Base-by-base conservation (phyloP, 768 basidiomycete genomes). In the Tulasnella calospora region DNA sequence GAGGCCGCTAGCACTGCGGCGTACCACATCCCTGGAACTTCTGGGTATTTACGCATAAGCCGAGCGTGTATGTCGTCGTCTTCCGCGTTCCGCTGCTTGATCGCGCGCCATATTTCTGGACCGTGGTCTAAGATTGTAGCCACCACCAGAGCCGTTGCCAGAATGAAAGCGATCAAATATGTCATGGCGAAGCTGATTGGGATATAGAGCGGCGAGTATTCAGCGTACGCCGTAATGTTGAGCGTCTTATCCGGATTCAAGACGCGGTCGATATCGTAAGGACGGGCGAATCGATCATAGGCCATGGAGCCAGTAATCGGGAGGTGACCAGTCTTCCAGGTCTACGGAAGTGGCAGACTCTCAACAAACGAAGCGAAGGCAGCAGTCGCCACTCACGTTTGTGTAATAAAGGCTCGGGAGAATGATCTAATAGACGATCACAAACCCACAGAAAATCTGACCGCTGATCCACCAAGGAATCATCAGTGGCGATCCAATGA, bases 381-480 rank as follows among this genome's bases (percentile, higher is more conserved):
- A 80, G 84, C 8, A n/a, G 13, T 19, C 33, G 0, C 44, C 17
- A 87, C 93, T 80, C 84, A 97, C 96, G 84, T 99, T 96, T 79
- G 92, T 91, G 85, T 98, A 99, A 85, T 99, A 99, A 80, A 99
- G 84, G 23, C 90, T 88, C 0, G 98, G 98, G 0, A 91, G 90
- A 76, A 96, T 81, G 81, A 99, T 91, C 96, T 96, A 99, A 85
- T 92, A 98, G 85, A 96, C 94, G 36, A 96, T 69, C 51, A 95
- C 89, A 84, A 99, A 98, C 6, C 94, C 95, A 40, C 84, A 81
- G 83, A 95, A 94, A 80, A 96, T 88, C 83, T 99, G 96, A 36
- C 92, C 92, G 83, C 94, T 90, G 1, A 96, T 97, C 96, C 96
- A 99, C 98, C 97, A 99, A 3, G 97, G 98, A 55, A 91, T 88